phyloP scores from a whole-genome alignment of 2,329 filamentous ascomycete species.

The Exserohilum rostratum region DNA sequence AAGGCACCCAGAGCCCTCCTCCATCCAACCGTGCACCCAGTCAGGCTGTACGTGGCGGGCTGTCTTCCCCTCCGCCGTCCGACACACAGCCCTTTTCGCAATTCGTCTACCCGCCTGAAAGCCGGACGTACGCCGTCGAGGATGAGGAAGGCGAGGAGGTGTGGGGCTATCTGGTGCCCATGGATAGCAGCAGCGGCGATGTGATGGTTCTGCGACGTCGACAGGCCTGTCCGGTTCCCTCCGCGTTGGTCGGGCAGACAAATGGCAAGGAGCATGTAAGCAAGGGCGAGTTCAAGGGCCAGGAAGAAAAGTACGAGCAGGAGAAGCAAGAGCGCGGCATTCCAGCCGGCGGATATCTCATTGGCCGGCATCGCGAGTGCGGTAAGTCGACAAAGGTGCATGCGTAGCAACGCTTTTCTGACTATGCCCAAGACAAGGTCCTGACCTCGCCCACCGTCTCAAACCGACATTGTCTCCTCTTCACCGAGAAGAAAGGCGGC shows the following conservation, averaged over 20 bases:
- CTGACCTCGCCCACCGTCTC: conserved; percentile 82
- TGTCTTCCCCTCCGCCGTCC: conserved; percentile 69
- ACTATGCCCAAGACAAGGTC: conserved; percentile 64
- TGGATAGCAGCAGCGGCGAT: conserved; percentile 73
- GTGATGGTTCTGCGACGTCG: conserved; percentile 77
- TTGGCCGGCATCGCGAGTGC: conserved; percentile 92
- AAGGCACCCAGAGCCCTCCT: conserved; percentile 75
- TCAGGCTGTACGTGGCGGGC: conserved; percentile 47
- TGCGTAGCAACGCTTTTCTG: conserved; percentile 10
- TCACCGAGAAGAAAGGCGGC: conserved; percentile 65
- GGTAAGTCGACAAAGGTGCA: conserved; percentile 61
- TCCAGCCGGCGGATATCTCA: conserved; percentile 82
- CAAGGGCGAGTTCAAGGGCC: conserved; percentile 62
- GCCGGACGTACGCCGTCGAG: conserved; percentile 79
- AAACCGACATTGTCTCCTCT: conserved; percentile 79
- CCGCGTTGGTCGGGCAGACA: conserved; percentile 45
- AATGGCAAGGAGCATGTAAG: conserved; percentile 54
- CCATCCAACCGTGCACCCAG: conserved; percentile 50
- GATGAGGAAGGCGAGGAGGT: conserved; percentile 86
- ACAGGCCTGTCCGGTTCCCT: conserved; percentile 68
- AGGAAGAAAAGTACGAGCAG: conserved; percentile 67
- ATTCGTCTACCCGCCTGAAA: conserved; percentile 73
- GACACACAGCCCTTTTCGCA: conserved; percentile 85
- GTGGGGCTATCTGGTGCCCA: conserved; percentile 91
- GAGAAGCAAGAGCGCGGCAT: conserved; percentile 59